These are phyloP conservation scores for Collybiopsis luxurians DNA, from an alignment of 768 basidiomycete species.

Conservation along the genomic window DNA sequence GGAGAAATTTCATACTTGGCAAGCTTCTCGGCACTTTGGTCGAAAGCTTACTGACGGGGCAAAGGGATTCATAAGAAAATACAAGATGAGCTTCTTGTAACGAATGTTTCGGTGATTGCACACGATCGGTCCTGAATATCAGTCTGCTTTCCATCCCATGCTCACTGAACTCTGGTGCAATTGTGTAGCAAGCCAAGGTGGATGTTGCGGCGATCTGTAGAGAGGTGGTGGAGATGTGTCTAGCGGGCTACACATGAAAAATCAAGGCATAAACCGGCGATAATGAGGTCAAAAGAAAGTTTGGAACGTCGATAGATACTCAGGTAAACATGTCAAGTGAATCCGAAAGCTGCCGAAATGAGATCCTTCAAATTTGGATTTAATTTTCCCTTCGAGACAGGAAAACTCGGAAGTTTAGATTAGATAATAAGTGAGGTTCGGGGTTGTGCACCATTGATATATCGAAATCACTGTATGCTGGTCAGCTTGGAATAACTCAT, in stretches of 20 bases:
- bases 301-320: no score
- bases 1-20: no score
- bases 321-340: background rate
- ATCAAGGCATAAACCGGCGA: no score
- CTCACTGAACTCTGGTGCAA: slow-evolving; percentile 10
- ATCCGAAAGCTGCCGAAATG: slow-evolving; percentile 1
- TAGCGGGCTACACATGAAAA: slow-evolving; percentile 2
- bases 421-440: background rate
- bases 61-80: no score
- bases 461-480: background rate
- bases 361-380: background rate
- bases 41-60: no score
- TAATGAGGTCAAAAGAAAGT: no score
- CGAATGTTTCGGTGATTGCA: slow-evolving; percentile 7
- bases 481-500: no score
- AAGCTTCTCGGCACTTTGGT: no score
- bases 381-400: background rate
- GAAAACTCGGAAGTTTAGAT: slow-evolving; percentile 5
- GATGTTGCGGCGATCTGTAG: slow-evolving; percentile 12
- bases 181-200: slow-evolving; percentile 10
- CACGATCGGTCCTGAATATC: slow-evolving; percentile 3
- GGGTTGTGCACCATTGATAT: slow-evolving; percentile 3
- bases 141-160: slow-evolving; percentile 3
- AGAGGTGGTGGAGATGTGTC: slow-evolving; percentile 10
- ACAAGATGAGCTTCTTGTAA: no score